Percentiles rank a stretch among this genome's conserved stretches.
Conservation (phyloP, 2,329 filamentous ascomycete genomes). For the Coleophoma crateriformis region DNA sequence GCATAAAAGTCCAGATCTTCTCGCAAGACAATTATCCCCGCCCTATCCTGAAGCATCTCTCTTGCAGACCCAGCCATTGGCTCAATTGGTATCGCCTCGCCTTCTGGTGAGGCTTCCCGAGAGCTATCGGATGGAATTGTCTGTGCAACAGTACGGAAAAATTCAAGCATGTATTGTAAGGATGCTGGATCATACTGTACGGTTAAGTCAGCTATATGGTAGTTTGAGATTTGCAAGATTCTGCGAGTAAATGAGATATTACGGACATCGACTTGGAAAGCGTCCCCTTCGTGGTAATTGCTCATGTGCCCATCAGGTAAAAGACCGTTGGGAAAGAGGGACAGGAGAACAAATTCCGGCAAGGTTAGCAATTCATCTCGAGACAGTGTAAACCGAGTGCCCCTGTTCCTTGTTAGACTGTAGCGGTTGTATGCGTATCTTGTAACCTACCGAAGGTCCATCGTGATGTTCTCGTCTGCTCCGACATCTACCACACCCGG, state of each 20-base stretch:
- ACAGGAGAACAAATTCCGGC: conserved; percentile 93
- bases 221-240: conserved; percentile 30
- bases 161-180: conserved; percentile 98
- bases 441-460: conserved; percentile 76
- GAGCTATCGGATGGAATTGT: conserved; percentile 80
- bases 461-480: conserved; percentile 88
- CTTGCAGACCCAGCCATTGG: conserved; percentile 63
- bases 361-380: conserved; percentile 92
- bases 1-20: conserved; percentile 98
- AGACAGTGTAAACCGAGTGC: conserved; percentile 88
- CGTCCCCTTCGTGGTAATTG: conserved; percentile 85
- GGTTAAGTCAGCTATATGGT: conserved; percentile 35
- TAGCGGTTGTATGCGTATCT: background rate
- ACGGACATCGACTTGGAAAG: conserved; percentile 95
- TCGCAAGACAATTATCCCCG: conserved; percentile 92
- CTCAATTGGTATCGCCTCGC: conserved; percentile 64
- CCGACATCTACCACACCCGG: conserved; percentile 56
- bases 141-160: conserved; percentile 93
- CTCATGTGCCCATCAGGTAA: conserved; percentile 96
- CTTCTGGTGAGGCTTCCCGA: conserved; percentile 57
- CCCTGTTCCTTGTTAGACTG: conserved; percentile 49
- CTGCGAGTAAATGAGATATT: conserved; percentile 26
- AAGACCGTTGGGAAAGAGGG: conserved; percentile 97
- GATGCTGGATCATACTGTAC: conserved; percentile 91
- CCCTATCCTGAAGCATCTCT: conserved; percentile 79